Evolutionary conservation across 2,329 filamentous ascomycete genomes (phyloP).

Genomic region (Penicillium decumbens): DNA sequence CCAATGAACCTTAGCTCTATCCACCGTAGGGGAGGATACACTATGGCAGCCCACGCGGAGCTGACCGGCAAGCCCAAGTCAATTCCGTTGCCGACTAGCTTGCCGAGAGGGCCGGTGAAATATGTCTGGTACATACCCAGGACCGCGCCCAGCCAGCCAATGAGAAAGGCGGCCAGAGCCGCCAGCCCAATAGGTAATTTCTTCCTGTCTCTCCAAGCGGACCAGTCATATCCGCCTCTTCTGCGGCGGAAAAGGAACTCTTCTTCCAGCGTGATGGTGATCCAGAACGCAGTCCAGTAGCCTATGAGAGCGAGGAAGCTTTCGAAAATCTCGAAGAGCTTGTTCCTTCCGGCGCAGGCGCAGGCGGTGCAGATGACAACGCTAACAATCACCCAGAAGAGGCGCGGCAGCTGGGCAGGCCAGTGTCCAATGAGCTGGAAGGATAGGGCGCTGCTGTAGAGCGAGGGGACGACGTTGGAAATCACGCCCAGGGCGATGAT

Average conservation of each 20-base stretch:
- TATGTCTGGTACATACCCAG: not conserved
- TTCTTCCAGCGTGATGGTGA: not conserved
- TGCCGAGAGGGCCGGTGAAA: not conserved
- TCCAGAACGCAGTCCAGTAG: not conserved
- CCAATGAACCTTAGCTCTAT: not conserved
- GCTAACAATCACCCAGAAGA: not conserved
- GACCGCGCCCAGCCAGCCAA: not conserved
- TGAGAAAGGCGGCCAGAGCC: not conserved
- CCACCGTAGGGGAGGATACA: not conserved
- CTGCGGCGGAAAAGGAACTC: not conserved
- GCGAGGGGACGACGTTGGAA: not conserved
- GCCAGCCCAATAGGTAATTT: not conserved
- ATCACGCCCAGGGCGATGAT: not conserved
- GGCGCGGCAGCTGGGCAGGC: not conserved
- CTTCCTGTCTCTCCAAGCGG: not conserved
- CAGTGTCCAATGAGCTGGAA: not conserved
- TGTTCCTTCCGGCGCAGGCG: not conserved
- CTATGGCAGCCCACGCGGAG: not conserved
- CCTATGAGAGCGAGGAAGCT: not conserved
- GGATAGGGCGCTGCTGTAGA: not conserved
- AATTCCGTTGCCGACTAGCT: not conserved
- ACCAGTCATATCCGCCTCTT: not conserved
- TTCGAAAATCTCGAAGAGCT: not conserved
- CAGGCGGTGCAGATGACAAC: not conserved
- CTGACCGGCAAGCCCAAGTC: not conserved